Base-by-base conservation (phyloP, 2,329 filamentous ascomycete genomes). In the Beauveria sp. region DNA sequence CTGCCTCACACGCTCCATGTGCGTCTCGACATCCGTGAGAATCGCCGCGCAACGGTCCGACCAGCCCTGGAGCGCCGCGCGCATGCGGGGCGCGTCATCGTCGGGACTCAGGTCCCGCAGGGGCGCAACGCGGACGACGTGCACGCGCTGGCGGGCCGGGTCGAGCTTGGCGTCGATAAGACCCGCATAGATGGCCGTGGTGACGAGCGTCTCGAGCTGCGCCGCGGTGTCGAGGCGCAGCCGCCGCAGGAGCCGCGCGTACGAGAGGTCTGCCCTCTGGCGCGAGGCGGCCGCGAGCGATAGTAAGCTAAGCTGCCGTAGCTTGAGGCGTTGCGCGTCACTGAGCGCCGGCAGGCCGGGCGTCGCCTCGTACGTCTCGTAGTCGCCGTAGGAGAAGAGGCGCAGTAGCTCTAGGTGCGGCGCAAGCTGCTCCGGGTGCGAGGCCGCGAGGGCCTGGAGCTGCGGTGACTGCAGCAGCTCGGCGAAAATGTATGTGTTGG, bases 371-470 rank as follows among this genome's bases (percentile, higher is more conserved):
- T 96, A 97, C 68, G 88, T 84, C 63, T 83, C 78, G 80, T 91
- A 97, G 63, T 91, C 96, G 64, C 93, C 95, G 81, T 95, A 91
- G 63, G 92, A 90, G 76, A 99, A 99, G 69, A 96, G 88, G 74
- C 93, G 83, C 50, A 99, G 87, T 16, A 96, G 82, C 1, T 79
- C 84, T 56, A 95, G 80, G 74, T 91, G 77, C 3, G 77, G 67
- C 2, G 80, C 77, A 69, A 88, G 84, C 54, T 96, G 88, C 42
- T 81, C 72, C 9, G 73, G 73, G 45, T 85, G 73, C 45, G 80
- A 79, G 26, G 58, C 49, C 46, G 58, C 58, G 50, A 98, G 86
- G 14, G 84, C 82, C 74, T 95, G 89, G 67, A 98, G 87, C 68
- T 91, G 86, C 0, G 90, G 86, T 1, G 87, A 86, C 68, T 89